These are phyloP conservation scores for Xylaria castorea DNA, from an alignment of 495 filamentous ascomycete species.

Conservation along the genomic window DNA sequence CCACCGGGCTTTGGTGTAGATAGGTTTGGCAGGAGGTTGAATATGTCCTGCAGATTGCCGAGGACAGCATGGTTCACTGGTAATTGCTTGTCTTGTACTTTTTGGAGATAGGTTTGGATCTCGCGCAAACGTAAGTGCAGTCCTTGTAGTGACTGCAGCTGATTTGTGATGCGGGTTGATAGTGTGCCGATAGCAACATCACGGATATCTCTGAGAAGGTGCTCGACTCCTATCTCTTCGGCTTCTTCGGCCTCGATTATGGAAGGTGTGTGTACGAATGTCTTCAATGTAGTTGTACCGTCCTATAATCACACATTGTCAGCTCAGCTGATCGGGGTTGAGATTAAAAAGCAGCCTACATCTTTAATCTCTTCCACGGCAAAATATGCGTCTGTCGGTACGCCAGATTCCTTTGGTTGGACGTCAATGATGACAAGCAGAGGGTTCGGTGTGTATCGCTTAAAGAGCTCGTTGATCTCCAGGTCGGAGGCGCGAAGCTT, in stretches of 20 bases:
- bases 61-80: conserved; percentile 97
- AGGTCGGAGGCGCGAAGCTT: conserved; percentile 97
- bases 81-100: conserved; percentile 88
- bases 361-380: conserved; percentile 99
- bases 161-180: conserved; percentile 95
- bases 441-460: conserved; percentile 96
- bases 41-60: conserved; percentile 97
- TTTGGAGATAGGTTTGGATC: conserved; percentile 93
- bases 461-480: conserved; percentile 99
- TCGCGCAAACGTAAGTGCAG: conserved; percentile 94
- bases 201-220: conserved; percentile 95
- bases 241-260: conserved; percentile 99
- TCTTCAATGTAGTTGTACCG: conserved; percentile 94
- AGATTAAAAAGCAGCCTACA: conserved; percentile 61
- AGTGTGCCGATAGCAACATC: conserved; percentile 99
- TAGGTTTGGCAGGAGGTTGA: conserved; percentile 97
- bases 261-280: conserved; percentile 98
- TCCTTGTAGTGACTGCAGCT: conserved; percentile 96
- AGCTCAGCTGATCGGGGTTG: conserved; percentile 26
- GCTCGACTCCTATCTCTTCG: conserved; percentile 98
- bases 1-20: conserved; percentile 74
- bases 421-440: conserved; percentile 98
- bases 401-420: conserved; percentile 96
- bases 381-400: conserved; percentile 98
- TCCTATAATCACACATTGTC: conserved; percentile 65